Evolutionary conservation across 192 early-diverging fungal genomes (phyloP).

Genomic region (Jimgerdemannia flammicorona): DNA sequence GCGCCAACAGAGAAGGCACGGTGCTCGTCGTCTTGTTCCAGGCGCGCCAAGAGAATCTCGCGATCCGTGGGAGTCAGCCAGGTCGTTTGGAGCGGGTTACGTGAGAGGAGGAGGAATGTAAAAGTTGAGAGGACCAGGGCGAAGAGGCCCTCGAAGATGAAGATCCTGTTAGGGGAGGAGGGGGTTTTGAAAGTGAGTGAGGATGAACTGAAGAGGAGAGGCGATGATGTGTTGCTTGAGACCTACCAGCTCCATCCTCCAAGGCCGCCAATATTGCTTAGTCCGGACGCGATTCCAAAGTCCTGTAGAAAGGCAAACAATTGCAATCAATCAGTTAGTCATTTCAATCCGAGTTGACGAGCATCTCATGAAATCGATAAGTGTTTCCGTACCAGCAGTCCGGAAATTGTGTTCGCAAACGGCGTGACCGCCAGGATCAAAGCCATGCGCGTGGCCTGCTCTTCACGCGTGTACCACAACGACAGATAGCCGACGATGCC

Average conservation of each 20-base stretch:
- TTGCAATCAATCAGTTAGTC: no score
- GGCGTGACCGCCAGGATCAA: slow-evolving; percentile 47
- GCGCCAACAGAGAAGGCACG: background rate
- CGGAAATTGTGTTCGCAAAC: slow-evolving; percentile 56
- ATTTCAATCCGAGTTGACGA: no score
- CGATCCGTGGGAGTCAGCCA: background rate
- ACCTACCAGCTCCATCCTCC: background rate
- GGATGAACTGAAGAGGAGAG: background rate
- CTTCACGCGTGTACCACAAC: slow-evolving; percentile 49
- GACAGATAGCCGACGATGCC: slow-evolving; percentile 28
- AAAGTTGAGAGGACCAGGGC: background rate
- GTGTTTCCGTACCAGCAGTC: slow-evolving; percentile 36
- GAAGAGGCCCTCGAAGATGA: background rate
- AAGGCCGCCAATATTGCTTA: background rate
- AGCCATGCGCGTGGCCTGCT: slow-evolving; percentile 51
- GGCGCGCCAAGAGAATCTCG: background rate
- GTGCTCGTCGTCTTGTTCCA: background rate
- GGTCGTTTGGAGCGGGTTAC: background rate
- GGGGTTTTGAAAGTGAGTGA: background rate
- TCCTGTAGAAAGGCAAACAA: background rate
- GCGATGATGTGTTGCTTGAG: background rate
- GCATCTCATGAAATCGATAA: no score
- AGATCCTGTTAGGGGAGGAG: background rate
- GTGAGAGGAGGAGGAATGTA: background rate
- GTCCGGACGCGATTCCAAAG: background rate